These are phyloP conservation scores for Ottelia alismoides DNA, from an alignment of 106 monocot species.

Conservation along the genomic window DNA sequence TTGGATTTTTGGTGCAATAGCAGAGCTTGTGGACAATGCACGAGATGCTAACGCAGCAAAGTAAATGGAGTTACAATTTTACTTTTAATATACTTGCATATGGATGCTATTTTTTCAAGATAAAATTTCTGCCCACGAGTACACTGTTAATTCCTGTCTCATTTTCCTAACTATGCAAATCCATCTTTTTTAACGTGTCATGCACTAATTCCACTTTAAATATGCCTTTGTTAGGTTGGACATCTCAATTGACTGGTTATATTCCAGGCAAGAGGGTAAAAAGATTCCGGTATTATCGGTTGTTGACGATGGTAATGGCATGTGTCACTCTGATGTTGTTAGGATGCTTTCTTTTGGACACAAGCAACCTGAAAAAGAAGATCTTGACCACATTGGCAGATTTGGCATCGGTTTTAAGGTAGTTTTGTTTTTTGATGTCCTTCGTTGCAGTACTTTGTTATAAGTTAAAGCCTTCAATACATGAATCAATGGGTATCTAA, in stretches of 20 bases:
- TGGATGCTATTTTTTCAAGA: background rate
- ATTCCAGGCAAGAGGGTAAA: slow-evolving; percentile 31
- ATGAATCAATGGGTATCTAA: too few species aligned
- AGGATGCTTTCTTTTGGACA: slow-evolving; percentile 75
- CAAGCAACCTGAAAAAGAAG: slow-evolving; percentile 20
- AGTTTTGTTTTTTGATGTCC: background rate
- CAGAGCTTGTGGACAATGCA: slow-evolving; percentile 12
- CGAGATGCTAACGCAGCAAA: slow-evolving; percentile 9
- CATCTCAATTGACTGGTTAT: slow-evolving; percentile 33
- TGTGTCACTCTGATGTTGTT: slow-evolving; percentile 47
- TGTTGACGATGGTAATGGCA: slow-evolving; percentile 65
- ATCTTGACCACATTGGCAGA: slow-evolving; percentile 40
- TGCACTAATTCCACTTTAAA: background rate
- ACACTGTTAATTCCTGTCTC: background rate
- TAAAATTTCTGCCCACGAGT: background rate
- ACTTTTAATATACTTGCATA: background rate
- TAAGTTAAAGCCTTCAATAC: too few species aligned
- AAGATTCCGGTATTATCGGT: slow-evolving; percentile 56
- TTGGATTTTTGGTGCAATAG: slow-evolving; percentile 14
- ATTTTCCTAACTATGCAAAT: background rate
- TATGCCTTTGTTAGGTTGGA: slow-evolving; percentile 31
- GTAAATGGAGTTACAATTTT: background rate
- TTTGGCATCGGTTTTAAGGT: slow-evolving; percentile 90
- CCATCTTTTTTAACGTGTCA: background rate
- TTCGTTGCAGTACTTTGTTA: too few species aligned